Percentiles rank a stretch among this genome's conserved stretches.
These are phyloP conservation scores for Crotalaria pallida DNA, from an alignment of 306 rosid species.

Conservation along the genomic window DNA sequence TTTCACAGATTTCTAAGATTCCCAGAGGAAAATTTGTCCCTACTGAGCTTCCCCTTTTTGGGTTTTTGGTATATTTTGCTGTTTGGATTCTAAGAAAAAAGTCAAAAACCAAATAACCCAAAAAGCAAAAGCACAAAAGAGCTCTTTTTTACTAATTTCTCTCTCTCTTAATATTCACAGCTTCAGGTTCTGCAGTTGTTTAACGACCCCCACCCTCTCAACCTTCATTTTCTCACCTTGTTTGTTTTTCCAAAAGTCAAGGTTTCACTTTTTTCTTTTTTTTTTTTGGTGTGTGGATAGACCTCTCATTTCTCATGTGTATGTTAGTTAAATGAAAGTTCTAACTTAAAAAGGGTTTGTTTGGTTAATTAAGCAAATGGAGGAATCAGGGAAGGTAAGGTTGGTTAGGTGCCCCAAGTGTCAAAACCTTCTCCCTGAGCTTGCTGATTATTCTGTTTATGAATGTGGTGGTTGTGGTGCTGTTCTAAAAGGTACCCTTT, in stretches of 20 bases:
- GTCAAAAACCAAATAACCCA: background rate
- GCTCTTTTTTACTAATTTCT: background rate
- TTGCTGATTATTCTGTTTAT: slow-evolving; percentile 74
- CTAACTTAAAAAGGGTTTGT: no score
- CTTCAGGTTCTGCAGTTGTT: background rate
- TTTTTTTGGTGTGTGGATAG: no score
- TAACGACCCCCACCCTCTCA: background rate
- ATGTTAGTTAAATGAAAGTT: slow-evolving; percentile 11
- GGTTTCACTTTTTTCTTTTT: slow-evolving; percentile 35
- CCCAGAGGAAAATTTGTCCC: slow-evolving; percentile 37
- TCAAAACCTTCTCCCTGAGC: slow-evolving; percentile 91
- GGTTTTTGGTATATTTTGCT: slow-evolving; percentile 6
- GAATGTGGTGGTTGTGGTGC: slow-evolving; percentile 95
- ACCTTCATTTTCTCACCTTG: slow-evolving; percentile 21
- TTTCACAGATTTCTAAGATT: slow-evolving; percentile 23
- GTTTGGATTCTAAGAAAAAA: slow-evolving; percentile 38
- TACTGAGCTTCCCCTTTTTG: background rate
- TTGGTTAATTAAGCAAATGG: slow-evolving; percentile 45
- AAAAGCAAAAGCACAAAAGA: slow-evolving; percentile 18
- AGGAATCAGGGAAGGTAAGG: slow-evolving; percentile 55
- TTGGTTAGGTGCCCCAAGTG: slow-evolving; percentile 93
- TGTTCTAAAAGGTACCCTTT: slow-evolving; percentile 71
- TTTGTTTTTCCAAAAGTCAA: slow-evolving; percentile 22
- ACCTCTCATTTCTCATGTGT: background rate
- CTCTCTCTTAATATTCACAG: slow-evolving; percentile 10